These are phyloP conservation scores for Tolypocladium tundrense DNA, from an alignment of 2,329 filamentous ascomycete species.

Conservation along the genomic window DNA sequence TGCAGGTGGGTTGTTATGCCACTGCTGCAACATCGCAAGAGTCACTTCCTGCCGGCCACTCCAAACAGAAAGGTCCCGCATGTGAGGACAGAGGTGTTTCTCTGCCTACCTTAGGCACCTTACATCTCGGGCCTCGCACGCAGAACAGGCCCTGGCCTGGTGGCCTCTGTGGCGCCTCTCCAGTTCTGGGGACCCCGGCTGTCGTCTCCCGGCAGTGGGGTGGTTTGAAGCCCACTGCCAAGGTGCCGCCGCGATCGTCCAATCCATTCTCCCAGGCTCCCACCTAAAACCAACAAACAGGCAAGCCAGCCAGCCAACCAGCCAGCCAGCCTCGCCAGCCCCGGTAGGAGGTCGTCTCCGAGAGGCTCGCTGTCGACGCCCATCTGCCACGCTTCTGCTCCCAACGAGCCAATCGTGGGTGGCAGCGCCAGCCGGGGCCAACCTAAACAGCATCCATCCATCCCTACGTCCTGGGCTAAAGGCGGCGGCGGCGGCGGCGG, in stretches of 20 bases:
- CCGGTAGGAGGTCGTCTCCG: neutral
- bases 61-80: neutral
- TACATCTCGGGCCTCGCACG: no score
- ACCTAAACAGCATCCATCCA: neutral
- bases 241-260: no score
- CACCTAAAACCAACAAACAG: neutral
- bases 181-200: neutral
- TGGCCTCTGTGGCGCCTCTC: neutral
- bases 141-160: no score
- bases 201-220: no score
- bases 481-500: neutral
- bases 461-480: neutral
- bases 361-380: neutral
- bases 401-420: neutral
- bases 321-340: neutral
- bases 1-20: neutral
- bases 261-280: no score
- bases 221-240: no score
- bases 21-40: neutral
- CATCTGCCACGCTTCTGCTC: neutral
- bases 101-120: no score
- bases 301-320: neutral
- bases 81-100: neutral
- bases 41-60: neutral
- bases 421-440: neutral